Percentiles rank a stretch among this genome's conserved stretches.
These are phyloP conservation scores for Neoboletus brunneissimus DNA, from an alignment of 768 basidiomycete genomes.

Conservation along the genomic window DNA sequence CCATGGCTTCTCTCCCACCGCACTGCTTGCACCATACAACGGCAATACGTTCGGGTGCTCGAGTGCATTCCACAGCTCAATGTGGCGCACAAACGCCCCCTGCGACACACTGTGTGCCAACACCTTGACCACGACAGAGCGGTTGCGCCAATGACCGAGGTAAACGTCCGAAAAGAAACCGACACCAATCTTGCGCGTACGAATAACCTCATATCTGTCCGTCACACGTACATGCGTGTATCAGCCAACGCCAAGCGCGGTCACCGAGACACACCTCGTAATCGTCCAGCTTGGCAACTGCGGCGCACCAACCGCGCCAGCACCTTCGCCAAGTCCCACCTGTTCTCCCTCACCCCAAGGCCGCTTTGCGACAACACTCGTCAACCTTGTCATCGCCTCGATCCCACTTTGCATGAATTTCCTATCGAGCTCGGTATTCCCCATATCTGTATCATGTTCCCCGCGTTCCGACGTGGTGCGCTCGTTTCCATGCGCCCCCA, in stretches of 20 bases:
- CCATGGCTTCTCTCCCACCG: conserved; percentile 67
- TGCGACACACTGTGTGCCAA: conserved; percentile 59
- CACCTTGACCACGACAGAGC: conserved; percentile 70
- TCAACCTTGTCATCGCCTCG: conserved; percentile 66
- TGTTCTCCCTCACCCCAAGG: background rate
- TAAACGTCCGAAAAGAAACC: conserved; percentile 81
- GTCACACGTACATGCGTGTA: background rate
- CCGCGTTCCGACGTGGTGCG: background rate
- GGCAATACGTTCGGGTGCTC: conserved; percentile 68
- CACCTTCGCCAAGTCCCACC: background rate
- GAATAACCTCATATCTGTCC: conserved; percentile 68
- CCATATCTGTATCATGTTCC: background rate
- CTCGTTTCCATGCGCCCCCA: background rate
- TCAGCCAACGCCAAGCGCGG: background rate
- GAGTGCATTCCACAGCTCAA: conserved; percentile 69
- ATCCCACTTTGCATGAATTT: conserved; percentile 74
- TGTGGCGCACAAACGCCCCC: conserved; percentile 65
- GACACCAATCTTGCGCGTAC: conserved; percentile 62
- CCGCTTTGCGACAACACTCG: conserved; percentile 24
- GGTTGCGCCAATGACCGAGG: conserved; percentile 67
- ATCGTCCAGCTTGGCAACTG: conserved; percentile 74
- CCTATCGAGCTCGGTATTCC: conserved; percentile 37
- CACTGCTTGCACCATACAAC: conserved; percentile 75
- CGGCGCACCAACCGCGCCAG: background rate
- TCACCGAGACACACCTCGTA: conserved; percentile 43